phyloP scores from a whole-genome alignment of 23 red algal genomes.

The Gracilaria gracilis region DNA sequence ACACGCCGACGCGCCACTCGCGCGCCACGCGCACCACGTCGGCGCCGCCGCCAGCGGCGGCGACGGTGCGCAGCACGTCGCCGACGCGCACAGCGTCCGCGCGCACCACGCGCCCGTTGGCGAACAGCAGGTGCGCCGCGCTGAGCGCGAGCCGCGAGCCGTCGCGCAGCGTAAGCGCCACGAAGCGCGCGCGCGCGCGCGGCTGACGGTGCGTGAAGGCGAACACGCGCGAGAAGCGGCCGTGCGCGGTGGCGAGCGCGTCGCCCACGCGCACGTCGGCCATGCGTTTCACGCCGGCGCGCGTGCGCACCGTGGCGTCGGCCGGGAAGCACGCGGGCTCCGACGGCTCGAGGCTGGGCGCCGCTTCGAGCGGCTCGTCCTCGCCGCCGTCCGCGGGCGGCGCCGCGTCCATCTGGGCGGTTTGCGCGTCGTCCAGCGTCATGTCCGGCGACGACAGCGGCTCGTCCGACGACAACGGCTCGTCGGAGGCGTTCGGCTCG shows the following conservation, averaged over 20 bases:
- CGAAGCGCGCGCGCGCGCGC: background rate
- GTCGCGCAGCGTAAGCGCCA: background rate
- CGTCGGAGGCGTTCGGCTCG: background rate
- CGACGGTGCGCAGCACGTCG: background rate
- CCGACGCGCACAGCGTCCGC: background rate
- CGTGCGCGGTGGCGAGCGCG: background rate
- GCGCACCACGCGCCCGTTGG: background rate
- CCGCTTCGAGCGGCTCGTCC: background rate
- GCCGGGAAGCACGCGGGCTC: constrained; percentile 36
- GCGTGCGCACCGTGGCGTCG: background rate
- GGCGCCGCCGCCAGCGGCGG: background rate
- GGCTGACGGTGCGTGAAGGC: constrained; percentile 24
- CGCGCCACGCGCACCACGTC: background rate
- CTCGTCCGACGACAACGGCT: background rate
- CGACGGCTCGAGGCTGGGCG: background rate
- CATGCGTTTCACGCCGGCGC: constrained; percentile 9
- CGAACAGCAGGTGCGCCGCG: constrained; percentile 19
- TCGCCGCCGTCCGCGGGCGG: background rate
- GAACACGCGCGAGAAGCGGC: constrained; percentile 27
- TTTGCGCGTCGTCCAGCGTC: background rate
- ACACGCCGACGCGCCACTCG: constrained; percentile 8
- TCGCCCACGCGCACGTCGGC: constrained; percentile 14
- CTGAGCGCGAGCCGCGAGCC: constrained; percentile 35
- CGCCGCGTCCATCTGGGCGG: background rate
- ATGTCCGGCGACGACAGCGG: background rate